phyloP scores from a whole-genome alignment of 768 basidiomycete species.

The Amanita polypyramis region DNA sequence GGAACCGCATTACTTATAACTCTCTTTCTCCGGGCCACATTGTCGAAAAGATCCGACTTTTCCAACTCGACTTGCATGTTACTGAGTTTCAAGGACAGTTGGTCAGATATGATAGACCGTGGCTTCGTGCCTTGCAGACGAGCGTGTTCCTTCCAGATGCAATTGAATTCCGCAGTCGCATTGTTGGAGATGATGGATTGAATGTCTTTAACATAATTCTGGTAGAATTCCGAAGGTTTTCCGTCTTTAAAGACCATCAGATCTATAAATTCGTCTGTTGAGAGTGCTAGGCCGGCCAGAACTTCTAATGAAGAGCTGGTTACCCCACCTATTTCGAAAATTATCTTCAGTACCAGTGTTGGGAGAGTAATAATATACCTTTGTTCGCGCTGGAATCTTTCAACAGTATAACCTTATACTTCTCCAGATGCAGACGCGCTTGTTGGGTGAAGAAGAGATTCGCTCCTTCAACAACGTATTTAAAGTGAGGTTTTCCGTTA shows the following conservation, averaged over 20 bases:
- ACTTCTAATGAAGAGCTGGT: slow-evolving; percentile 96
- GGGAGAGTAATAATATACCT: slow-evolving; percentile 26
- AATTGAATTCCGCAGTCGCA: slow-evolving; percentile 80
- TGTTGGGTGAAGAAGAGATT: slow-evolving; percentile 97
- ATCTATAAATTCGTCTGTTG: slow-evolving; percentile 81
- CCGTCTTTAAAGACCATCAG: slow-evolving; percentile 92
- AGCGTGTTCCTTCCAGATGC: slow-evolving; percentile 88
- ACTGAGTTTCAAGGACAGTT: slow-evolving; percentile 83
- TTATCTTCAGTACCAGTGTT: no score
- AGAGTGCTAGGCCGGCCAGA: slow-evolving; percentile 85
- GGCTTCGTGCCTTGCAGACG: slow-evolving; percentile 74
- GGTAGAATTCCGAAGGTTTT: slow-evolving; percentile 79
- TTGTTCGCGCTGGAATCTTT: slow-evolving; percentile 97
- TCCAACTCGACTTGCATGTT: slow-evolving; percentile 90
- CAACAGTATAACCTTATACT: slow-evolving; percentile 85
- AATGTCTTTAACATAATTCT: slow-evolving; percentile 87
- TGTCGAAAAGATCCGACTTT: slow-evolving; percentile 78
- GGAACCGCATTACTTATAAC: slow-evolving; percentile 84
- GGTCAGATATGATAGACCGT: slow-evolving; percentile 87
- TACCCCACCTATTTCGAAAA: slow-evolving; percentile 62
- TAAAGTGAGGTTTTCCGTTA: slow-evolving; percentile 96
- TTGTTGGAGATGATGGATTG: slow-evolving; percentile 87
- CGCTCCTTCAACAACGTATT: slow-evolving; percentile 93
- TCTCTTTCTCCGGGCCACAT: slow-evolving; percentile 59
- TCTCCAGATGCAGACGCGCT: slow-evolving; percentile 88